Evolutionary conservation across 2,329 filamentous ascomycete species (phyloP), one percentile per base, ranked within the genome.

Genomic region (Graphilbum ipis-grandicollis): DNA sequence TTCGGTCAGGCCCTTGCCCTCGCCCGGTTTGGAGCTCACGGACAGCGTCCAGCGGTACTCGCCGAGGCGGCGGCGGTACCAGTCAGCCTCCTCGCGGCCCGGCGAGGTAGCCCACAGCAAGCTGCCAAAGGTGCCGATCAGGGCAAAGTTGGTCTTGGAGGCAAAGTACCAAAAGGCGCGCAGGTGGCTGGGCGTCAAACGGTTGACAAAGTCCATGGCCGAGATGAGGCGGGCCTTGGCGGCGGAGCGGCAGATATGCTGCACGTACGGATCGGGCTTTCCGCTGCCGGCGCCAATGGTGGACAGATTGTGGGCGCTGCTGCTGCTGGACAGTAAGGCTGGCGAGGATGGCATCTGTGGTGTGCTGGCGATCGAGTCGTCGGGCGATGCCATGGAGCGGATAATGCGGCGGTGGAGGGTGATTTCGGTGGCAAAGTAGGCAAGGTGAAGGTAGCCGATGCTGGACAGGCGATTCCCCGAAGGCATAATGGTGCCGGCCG

Each of bases 141-240:
- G 66, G 0, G 88, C 86, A 57, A 96, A 94, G 56, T 93, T 93
- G 28, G 80, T 81, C 49, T 84, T 82, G 30, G 79, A 83, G 2
- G 81, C 76, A 51, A 86, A 88, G 52, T 81, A 86, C 88, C 88
- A 96, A 58, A 94, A 94, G 0, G 83, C 72, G n/a, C 79, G 75
- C 22, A 94, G 67, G 49, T 96, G 86, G 26, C 77, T 73, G 1
- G 84, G 83, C 32, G 80, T 84, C 23, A 96, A 70, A 1, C 88
- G 78, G 57, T 94, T 94, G 48, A 93, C 85, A 56, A 94, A 93
- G 54, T 96, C 88, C 81, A 96, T 93, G 44, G 86, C 85, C 18
- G 82, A 92, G 51, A 94, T 93, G 25, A 96, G 68, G 6, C 88
- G 79, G 0, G 88, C 92, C 55, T 94, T 94, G 37, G 88, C 88